Evolutionary conservation across 1,284 basidiomycete species (phyloP).

Genomic region (Athelia psychrophila): DNA sequence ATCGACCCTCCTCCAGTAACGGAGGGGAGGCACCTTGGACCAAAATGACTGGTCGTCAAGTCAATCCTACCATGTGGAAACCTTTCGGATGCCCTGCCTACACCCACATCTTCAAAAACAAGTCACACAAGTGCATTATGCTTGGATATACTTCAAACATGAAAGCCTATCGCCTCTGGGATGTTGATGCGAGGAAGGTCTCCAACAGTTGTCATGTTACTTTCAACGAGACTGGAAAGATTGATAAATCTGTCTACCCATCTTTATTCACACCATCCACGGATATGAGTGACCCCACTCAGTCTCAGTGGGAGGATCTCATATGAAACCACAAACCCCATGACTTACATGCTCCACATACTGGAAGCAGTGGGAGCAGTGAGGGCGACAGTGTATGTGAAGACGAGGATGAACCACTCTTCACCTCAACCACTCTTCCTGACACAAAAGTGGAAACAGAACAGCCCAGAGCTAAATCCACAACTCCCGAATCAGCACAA

Average conservation of each 20-base stretch:
- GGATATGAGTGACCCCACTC: not conserved
- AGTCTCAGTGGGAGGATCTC: not conserved
- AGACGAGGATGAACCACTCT: too few relatives aligned
- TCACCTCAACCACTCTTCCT: too few relatives aligned
- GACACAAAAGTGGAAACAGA: too few relatives aligned
- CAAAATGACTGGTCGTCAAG: not conserved
- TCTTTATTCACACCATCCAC: not conserved
- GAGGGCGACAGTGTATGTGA: not conserved
- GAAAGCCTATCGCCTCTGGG: constrained; percentile 11
- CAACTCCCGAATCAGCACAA: too few relatives aligned
- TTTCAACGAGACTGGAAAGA: constrained; percentile 16
- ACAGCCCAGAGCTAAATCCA: too few relatives aligned
- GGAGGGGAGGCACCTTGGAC: not conserved
- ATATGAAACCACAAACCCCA: not conserved
- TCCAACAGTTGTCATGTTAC: constrained; percentile 16
- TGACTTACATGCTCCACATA: not conserved
- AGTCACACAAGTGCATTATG: constrained; percentile 14
- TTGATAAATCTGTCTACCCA: not conserved
- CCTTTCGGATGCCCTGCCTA: constrained; percentile 9
- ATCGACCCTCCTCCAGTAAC: constrained; percentile 5
- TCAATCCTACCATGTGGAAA: not conserved
- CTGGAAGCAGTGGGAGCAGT: not conserved
- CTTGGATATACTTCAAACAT: constrained; percentile 13
- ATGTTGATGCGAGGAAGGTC: constrained; percentile 9
- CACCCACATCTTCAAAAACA: constrained; percentile 9